phyloP scores from a whole-genome alignment of 2,329 filamentous ascomycete genomes.

The Pseudogymnoascus sp. region DNA sequence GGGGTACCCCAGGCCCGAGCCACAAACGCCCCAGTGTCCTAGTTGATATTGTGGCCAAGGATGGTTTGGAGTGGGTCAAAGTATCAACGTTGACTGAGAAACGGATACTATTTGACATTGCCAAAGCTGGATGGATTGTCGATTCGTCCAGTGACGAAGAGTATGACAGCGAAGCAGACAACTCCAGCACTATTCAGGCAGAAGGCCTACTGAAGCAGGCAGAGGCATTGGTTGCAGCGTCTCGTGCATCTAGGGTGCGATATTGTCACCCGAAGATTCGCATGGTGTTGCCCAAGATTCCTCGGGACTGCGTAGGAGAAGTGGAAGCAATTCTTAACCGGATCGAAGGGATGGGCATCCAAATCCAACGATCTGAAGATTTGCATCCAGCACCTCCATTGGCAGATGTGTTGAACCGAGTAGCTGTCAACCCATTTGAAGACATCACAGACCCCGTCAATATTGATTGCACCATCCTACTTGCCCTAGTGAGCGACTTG shows the following conservation, averaged over 20 bases:
- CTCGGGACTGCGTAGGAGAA: slow-evolving; percentile 39
- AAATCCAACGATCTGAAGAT: slow-evolving; percentile 24
- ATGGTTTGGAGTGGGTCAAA: slow-evolving; percentile 60
- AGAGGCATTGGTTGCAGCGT: slow-evolving; percentile 48
- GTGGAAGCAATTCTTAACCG: slow-evolving; percentile 48
- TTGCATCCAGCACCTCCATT: slow-evolving; percentile 17
- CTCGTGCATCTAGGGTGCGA: slow-evolving; percentile 45
- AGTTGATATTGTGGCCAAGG: slow-evolving; percentile 56
- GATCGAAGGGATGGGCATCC: slow-evolving; percentile 41
- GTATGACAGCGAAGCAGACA: slow-evolving; percentile 34
- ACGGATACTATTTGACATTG: slow-evolving; percentile 57
- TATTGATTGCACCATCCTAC: slow-evolving; percentile 55
- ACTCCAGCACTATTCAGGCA: slow-evolving; percentile 33
- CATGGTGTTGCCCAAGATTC: slow-evolving; percentile 53
- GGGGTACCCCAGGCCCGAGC: slow-evolving; percentile 11
- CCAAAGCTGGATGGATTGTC: slow-evolving; percentile 56
- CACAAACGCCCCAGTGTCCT: slow-evolving; percentile 34
- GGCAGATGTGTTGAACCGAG: slow-evolving; percentile 21
- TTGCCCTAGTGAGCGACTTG: slow-evolving; percentile 61
- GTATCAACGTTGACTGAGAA: slow-evolving; percentile 57
- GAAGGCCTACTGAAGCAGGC: slow-evolving; percentile 53
- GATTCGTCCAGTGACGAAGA: slow-evolving; percentile 35
- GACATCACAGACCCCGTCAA: slow-evolving; percentile 39
- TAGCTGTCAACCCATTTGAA: slow-evolving; percentile 32
- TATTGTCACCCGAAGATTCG: slow-evolving; percentile 52